Conservation (phyloP, 148 eudicot genomes). For the Mesembryanthemum crystallinum region DNA sequence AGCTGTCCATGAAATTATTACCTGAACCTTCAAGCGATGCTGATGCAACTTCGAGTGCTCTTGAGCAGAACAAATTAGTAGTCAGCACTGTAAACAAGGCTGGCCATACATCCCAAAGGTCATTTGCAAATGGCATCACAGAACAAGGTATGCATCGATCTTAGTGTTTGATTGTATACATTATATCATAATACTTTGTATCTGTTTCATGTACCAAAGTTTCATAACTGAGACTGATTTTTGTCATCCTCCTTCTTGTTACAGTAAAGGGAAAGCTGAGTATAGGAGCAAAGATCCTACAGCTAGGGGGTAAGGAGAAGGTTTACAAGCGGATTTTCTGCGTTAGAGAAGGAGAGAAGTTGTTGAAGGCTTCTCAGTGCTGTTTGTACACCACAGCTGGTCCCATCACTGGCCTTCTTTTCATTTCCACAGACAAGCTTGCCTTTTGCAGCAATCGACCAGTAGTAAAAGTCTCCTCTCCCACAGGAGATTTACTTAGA, state of each 20-base stretch:
- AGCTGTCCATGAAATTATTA: conserved; percentile 10
- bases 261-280: conserved; percentile 1
- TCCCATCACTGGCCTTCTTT: conserved; percentile 21
- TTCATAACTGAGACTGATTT: neutral
- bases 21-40: conserved; percentile 13
- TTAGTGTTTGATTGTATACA: no score
- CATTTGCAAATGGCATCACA: neutral
- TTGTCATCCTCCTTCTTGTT: neutral
- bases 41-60: neutral
- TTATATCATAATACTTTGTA: neutral
- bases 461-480: conserved; percentile 15
- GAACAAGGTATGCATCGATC: conserved; percentile 6
- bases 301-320: neutral
- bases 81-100: conserved; percentile 16
- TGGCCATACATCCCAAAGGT: conserved; percentile 12
- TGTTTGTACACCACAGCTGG: conserved; percentile 24
- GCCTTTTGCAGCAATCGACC: conserved; percentile 26
- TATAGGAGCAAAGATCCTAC: conserved; percentile 4
- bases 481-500: conserved; percentile 13
- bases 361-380: conserved; percentile 20
- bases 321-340: neutral
- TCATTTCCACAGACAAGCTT: conserved; percentile 28
- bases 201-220: neutral
- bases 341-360: neutral
- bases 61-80: conserved; percentile 2